Evolutionary conservation across 208 protist genomes (phyloP).

Genomic region (Porcisia deanei): DNA sequence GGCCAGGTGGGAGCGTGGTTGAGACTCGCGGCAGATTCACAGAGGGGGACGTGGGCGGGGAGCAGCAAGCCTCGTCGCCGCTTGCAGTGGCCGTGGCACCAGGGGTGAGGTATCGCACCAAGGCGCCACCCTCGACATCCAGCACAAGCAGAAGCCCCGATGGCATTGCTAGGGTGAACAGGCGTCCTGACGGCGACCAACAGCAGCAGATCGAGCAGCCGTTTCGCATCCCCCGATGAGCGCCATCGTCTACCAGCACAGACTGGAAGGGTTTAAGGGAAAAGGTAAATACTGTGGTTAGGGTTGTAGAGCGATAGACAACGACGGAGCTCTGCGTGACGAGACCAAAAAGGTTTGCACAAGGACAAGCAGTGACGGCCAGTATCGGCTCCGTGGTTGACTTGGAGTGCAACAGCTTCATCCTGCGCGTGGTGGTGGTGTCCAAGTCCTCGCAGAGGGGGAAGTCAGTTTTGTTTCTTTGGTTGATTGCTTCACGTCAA

Average conservation of each 20-base stretch:
- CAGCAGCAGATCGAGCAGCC: constrained; percentile 19
- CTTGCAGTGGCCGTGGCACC: not conserved
- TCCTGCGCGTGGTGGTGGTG: constrained; percentile 7
- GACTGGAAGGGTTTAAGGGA: constrained; percentile 31
- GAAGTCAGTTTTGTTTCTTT: not conserved
- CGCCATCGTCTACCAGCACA: not conserved
- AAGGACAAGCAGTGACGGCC: constrained; percentile 71
- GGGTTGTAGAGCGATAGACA: constrained; percentile 80
- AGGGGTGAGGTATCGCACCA: constrained; percentile 61
- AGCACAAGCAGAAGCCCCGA: constrained; percentile 50
- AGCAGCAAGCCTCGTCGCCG: not conserved
- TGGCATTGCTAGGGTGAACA: constrained; percentile 64
- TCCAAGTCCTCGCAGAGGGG: not conserved
- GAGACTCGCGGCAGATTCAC: constrained; percentile 11
- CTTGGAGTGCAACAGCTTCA: constrained; percentile 82
- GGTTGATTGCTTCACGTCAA: not conserved
- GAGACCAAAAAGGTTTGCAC: constrained; percentile 78
- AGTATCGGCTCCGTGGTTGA: constrained; percentile 63
- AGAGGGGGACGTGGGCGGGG: not conserved
- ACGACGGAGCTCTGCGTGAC: constrained; percentile 53
- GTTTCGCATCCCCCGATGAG: not conserved
- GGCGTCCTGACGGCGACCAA: constrained; percentile 76
- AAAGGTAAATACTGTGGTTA: constrained; percentile 63
- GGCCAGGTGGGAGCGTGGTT: constrained; percentile 22
- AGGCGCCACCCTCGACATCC: constrained; percentile 70